Evolutionary conservation across 1,284 basidiomycete species (phyloP).

Genomic region (Ganoderma resinaceum): DNA sequence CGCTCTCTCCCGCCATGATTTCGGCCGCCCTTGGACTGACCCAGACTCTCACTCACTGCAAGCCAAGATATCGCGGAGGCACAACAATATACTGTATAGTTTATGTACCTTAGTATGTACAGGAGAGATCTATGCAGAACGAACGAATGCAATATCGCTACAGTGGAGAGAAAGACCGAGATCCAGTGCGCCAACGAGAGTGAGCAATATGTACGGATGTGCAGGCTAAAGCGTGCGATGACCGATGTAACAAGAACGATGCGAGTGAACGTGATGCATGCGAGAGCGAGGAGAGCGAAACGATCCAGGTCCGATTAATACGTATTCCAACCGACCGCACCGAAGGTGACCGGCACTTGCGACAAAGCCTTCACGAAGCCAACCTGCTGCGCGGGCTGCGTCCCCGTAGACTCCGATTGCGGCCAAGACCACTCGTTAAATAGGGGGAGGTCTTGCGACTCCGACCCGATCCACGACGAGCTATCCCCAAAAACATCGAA

Average conservation of each 20-base stretch:
- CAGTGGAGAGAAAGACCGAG: conserved; percentile 8
- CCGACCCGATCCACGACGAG: conserved; percentile 7
- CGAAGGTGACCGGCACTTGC: not conserved
- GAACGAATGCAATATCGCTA: conserved; percentile 22
- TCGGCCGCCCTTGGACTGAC: not conserved
- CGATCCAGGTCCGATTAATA: not conserved
- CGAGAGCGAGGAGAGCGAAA: not conserved
- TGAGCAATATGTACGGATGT: conserved; percentile 13
- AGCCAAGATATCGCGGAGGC: not conserved
- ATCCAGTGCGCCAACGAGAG: conserved; percentile 12
- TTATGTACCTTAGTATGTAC: not conserved
- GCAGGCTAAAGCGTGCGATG: conserved; percentile 15
- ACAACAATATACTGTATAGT: not conserved
- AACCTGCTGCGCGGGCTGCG: not conserved
- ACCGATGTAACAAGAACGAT: conserved; percentile 7
- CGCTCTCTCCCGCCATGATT: conserved; percentile 12
- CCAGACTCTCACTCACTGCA: not conserved
- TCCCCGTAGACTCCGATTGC: not conserved
- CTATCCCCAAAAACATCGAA: conserved; percentile 13
- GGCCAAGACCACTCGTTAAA: conserved; percentile 25
- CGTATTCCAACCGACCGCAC: not conserved
- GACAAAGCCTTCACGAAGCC: not conserved
- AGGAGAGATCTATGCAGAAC: conserved; percentile 8
- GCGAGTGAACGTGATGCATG: conserved; percentile 10
- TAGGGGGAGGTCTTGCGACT: conserved; percentile 9